Conservation (phyloP, 768 basidiomycete genomes). For the Boletus vinaceobasis region DNA sequence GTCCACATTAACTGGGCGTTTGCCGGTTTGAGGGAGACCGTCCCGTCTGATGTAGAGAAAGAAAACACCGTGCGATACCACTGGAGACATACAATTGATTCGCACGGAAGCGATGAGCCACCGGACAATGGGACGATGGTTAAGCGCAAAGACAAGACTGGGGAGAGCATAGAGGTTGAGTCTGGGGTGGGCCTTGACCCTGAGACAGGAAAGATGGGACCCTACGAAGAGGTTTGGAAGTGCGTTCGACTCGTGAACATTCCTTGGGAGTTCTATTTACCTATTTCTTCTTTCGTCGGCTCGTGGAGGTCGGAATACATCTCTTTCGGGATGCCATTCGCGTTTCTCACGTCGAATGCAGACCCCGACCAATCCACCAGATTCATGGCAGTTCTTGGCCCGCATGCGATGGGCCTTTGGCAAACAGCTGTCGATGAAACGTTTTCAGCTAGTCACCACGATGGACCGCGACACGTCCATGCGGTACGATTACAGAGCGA, state of each 20-base stretch:
- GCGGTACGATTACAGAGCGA: conserved; percentile 5
- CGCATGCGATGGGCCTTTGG: conserved; percentile 17
- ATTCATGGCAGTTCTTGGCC: conserved; percentile 20
- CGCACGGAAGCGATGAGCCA: conserved; percentile 6
- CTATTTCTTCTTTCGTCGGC: not conserved
- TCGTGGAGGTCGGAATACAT: conserved; percentile 8
- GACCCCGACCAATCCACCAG: conserved; percentile 7
- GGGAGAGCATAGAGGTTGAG: conserved; percentile 14
- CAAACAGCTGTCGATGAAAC: not conserved
- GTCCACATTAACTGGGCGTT: conserved; percentile 13
- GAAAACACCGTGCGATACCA: conserved; percentile 9
- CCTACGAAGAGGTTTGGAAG: conserved; percentile 23
- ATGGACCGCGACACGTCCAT: not conserved
- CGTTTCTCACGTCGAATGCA: conserved; percentile 14
- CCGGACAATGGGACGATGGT: conserved; percentile 16
- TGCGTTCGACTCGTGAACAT: not conserved
- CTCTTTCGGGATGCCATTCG: conserved; percentile 7
- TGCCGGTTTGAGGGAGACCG: conserved; percentile 12
- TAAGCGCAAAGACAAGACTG: not conserved
- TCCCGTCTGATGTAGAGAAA: not conserved
- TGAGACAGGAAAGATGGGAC: conserved; percentile 9
- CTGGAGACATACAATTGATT: conserved; percentile 18
- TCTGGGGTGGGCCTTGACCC: conserved; percentile 12
- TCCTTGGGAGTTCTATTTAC: not conserved
- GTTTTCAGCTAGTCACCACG: not conserved